phyloP scores from a whole-genome alignment of 106 monocot genomes.

The Phalaenopsis aphrodite region DNA sequence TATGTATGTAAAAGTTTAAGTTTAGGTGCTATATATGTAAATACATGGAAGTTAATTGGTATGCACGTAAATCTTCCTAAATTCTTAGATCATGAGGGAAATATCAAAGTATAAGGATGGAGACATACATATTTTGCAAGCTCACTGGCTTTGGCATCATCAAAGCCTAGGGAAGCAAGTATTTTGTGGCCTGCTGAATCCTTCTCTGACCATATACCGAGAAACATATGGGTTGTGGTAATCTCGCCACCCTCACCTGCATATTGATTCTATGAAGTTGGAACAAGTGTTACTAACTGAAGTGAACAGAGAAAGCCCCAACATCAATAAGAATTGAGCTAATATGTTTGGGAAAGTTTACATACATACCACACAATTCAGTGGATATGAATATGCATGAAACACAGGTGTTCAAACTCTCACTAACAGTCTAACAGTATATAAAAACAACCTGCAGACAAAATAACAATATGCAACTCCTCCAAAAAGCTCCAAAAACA shows the following conservation, averaged over 20 bases:
- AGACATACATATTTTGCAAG: slow-evolving; percentile 63
- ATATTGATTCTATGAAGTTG: neutral
- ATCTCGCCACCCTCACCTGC: slow-evolving; percentile 71
- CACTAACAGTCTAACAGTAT: too few species aligned
- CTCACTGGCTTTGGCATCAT: slow-evolving; percentile 67
- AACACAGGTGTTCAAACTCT: too few species aligned
- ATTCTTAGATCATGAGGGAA: neutral
- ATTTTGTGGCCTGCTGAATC: slow-evolving; percentile 87
- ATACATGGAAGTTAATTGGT: too few species aligned
- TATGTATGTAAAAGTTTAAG: too few species aligned
- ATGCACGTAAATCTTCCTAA: too few species aligned
- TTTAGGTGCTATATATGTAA: too few species aligned
- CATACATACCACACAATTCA: too few species aligned
- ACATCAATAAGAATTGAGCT: neutral
- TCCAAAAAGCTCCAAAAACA: too few species aligned
- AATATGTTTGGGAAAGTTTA: neutral
- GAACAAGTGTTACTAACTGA: neutral
- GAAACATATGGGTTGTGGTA: slow-evolving; percentile 64
- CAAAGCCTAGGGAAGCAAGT: slow-evolving; percentile 72
- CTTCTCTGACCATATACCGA: slow-evolving; percentile 90
- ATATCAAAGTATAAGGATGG: neutral
- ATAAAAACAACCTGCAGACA: too few species aligned
- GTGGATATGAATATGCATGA: too few species aligned
- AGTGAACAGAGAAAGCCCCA: neutral
- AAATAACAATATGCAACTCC: too few species aligned